These are phyloP conservation scores for Nicotiana sylvestris DNA, from an alignment of 257 asterid species.

Conservation along the genomic window DNA sequence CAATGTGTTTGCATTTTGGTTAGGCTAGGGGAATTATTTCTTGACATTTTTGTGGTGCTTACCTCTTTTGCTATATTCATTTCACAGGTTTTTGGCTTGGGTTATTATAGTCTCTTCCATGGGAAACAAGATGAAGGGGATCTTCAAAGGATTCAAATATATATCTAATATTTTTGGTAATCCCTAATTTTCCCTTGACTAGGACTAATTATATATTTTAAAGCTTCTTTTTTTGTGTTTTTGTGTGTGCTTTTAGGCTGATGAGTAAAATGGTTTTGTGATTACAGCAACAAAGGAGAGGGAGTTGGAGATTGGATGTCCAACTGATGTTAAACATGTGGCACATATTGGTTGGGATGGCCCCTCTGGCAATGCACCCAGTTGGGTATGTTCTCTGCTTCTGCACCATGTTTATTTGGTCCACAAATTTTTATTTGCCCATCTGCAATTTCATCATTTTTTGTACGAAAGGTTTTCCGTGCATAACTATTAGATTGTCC, in stretches of 20 bases:
- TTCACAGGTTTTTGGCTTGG: constrained; percentile 15
- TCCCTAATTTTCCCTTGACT: background rate
- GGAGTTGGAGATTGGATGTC: constrained; percentile 74
- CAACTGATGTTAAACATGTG: constrained; percentile 89
- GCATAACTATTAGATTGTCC: background rate
- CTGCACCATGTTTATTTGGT: background rate
- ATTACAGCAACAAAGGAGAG: constrained; percentile 52
- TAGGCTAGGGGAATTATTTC: background rate
- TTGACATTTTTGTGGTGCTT: constrained; percentile 18
- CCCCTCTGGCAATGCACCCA: constrained; percentile 63
- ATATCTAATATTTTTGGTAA: constrained; percentile 71
- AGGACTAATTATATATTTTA: background rate
- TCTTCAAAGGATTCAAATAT: constrained; percentile 70
- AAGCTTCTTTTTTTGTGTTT: no score
- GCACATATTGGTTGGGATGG: constrained; percentile 95
- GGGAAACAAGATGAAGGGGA: constrained; percentile 73
- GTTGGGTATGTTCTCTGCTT: constrained; percentile 54
- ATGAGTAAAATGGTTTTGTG: background rate
- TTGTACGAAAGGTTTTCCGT: background rate
- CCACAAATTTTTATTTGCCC: background rate
- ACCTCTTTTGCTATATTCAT: constrained; percentile 16
- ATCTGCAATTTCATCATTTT: background rate
- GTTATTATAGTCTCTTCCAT: constrained; percentile 21
- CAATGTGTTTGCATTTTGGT: constrained; percentile 19
- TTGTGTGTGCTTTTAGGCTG: background rate